Conservation (phyloP, 2,329 filamentous ascomycete genomes). For the Didymella arachidicola region DNA sequence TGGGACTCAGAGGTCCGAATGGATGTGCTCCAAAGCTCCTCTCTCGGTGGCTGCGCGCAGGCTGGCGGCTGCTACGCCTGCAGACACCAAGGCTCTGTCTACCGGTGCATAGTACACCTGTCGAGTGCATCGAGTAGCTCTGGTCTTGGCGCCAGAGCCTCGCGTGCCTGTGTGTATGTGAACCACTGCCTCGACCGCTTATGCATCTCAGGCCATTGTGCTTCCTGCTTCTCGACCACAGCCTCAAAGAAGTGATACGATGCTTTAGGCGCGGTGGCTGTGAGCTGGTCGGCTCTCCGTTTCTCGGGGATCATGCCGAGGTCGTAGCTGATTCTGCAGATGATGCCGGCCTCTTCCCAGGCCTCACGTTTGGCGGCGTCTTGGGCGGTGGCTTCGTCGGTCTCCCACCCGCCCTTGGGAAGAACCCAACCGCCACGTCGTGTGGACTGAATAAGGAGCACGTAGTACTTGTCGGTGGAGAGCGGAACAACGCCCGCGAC, state of each 20-base stretch:
- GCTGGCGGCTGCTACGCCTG: slow-evolving; percentile 16
- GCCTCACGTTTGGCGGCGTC: slow-evolving; percentile 88
- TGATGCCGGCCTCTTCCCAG: slow-evolving; percentile 97
- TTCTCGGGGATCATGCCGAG: slow-evolving; percentile 87
- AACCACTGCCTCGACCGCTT: slow-evolving; percentile 94
- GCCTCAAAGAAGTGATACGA: slow-evolving; percentile 86
- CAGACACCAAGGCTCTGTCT: slow-evolving; percentile 27
- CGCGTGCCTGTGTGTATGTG: slow-evolving; percentile 80
- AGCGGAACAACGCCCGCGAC: slow-evolving; percentile 94
- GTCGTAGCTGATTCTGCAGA: slow-evolving; percentile 83
- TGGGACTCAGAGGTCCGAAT: slow-evolving; percentile 20
- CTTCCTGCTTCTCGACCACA: slow-evolving; percentile 83
- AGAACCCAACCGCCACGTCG: slow-evolving; percentile 93
- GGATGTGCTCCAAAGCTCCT: slow-evolving; percentile 14
- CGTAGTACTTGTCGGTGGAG: slow-evolving; percentile 82
- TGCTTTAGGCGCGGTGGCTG: slow-evolving; percentile 72
- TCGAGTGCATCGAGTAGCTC: slow-evolving; percentile 89
- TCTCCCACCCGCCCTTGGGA: slow-evolving; percentile 97
- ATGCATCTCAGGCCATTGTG: slow-evolving; percentile 90
- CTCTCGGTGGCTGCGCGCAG: slow-evolving; percentile 24
- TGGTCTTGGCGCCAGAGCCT: slow-evolving; percentile 77
- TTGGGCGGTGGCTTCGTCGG: slow-evolving; percentile 85
- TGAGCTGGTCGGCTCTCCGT: slow-evolving; percentile 64
- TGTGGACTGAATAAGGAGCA: slow-evolving; percentile 92
- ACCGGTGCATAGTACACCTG: slow-evolving; percentile 68